phyloP scores from a whole-genome alignment of 108 stramenopile species.

The Pseudonitzschia multiseries region DNA sequence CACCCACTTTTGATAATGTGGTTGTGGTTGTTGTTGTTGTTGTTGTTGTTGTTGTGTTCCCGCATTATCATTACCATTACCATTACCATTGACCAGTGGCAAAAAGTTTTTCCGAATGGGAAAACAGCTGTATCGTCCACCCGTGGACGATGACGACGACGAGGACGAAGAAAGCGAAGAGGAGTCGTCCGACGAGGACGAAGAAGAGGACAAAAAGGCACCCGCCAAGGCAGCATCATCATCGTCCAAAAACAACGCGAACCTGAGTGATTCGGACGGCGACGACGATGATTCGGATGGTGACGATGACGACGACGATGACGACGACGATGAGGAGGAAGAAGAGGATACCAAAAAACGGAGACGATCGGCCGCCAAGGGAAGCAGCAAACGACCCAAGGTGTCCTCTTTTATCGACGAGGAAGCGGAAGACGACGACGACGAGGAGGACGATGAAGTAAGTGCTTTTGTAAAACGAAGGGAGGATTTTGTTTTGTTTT shows the following conservation, averaged over 20 bases:
- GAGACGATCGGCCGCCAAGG: conserved; percentile 10
- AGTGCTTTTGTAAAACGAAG: not conserved
- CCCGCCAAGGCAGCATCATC: not conserved
- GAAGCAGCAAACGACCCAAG: conserved; percentile 32
- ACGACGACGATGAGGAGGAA: conserved; percentile 13
- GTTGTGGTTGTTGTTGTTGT: too few relatives aligned
- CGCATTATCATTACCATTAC: too few relatives aligned
- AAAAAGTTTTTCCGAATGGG: conserved; percentile 20
- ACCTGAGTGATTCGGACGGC: conserved; percentile 10
- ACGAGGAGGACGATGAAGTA: conserved; percentile 48
- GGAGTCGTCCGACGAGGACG: conserved; percentile 18
- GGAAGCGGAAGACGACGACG: conserved; percentile 77
- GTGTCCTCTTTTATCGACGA: conserved; percentile 80
- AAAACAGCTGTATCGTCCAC: conserved; percentile 12
- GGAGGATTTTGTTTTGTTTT: not conserved
- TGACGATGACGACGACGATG: conserved; percentile 15
- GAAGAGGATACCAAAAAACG: conserved; percentile 15
- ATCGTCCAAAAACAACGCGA: too few relatives aligned
- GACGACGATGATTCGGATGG: conserved; percentile 21
- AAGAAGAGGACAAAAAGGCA: conserved; percentile 13
- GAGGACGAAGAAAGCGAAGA: conserved; percentile 17
- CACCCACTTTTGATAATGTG: too few relatives aligned
- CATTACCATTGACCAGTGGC: not conserved
- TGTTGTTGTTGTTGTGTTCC: too few relatives aligned
- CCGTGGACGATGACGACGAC: conserved; percentile 9